Evolutionary conservation across 805 yeast genomes (phyloP).

Genomic region (Starmerella vitae): DNA sequence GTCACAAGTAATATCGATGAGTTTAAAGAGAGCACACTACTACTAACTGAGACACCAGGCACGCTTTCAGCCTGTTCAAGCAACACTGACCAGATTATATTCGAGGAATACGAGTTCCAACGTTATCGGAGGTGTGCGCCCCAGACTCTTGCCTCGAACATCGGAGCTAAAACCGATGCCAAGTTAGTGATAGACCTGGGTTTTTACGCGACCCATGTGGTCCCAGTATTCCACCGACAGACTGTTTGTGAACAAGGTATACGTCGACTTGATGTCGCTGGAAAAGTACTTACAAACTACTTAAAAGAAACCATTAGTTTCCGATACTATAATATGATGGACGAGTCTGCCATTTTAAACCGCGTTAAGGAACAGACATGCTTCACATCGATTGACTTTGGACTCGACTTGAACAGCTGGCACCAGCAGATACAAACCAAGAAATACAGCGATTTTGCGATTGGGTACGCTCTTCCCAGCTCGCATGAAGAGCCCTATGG

Average conservation of each 20-base stretch:
- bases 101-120: slow-evolving; percentile 82
- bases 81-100: slow-evolving; percentile 79
- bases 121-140: slow-evolving; percentile 51
- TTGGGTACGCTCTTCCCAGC: slow-evolving; percentile 65
- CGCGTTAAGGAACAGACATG: slow-evolving; percentile 71
- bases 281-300: slow-evolving; percentile 68
- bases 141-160: slow-evolving; percentile 16
- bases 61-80: slow-evolving; percentile 69
- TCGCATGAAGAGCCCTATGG: slow-evolving; percentile 34
- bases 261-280: slow-evolving; percentile 71
- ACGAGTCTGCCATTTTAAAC: slow-evolving; percentile 74
- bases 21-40: slow-evolving; percentile 42
- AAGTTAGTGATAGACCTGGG: slow-evolving; percentile 79
- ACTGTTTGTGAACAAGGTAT: slow-evolving; percentile 74
- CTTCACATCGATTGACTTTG: slow-evolving; percentile 52
- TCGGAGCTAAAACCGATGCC: slow-evolving; percentile 35
- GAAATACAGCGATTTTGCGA: slow-evolving; percentile 25
- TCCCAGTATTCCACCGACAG: slow-evolving; percentile 70
- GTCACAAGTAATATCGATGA: slow-evolving; percentile 23
- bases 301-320: slow-evolving; percentile 75
- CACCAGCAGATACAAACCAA: slow-evolving; percentile 18
- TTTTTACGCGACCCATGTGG: slow-evolving; percentile 70
- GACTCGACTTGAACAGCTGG: slow-evolving; percentile 33
- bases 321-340: slow-evolving; percentile 84
- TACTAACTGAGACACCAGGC: slow-evolving; percentile 69